Percentiles rank a stretch among this genome's conserved stretches.
phyloP scores from a whole-genome alignment of 2,329 filamentous ascomycete genomes.

The Scortechinia acanthostroma region DNA sequence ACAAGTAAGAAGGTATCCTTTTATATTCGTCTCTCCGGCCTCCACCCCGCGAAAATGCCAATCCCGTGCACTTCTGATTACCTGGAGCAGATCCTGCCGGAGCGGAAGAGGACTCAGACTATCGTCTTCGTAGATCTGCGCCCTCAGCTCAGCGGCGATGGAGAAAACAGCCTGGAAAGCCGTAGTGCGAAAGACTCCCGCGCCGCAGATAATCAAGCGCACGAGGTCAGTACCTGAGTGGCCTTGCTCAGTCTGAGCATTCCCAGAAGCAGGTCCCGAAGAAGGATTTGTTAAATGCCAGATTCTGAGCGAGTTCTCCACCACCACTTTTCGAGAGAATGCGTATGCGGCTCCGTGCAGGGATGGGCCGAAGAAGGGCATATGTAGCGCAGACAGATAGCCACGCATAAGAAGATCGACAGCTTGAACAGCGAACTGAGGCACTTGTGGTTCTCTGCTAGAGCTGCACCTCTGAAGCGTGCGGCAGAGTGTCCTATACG shows the following conservation, averaged over 20 bases:
- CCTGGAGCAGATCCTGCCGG: constrained; percentile 29
- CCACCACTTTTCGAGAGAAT: constrained; percentile 36
- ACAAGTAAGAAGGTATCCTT: constrained; percentile 30
- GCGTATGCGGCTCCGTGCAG: constrained; percentile 34
- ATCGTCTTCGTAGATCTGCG: constrained; percentile 29
- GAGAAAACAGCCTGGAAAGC: constrained; percentile 17
- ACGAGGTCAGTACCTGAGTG: constrained; percentile 21
- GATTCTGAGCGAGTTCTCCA: constrained; percentile 30
- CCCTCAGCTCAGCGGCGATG: constrained; percentile 28
- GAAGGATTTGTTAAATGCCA: background rate
- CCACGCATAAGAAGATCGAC: constrained; percentile 43
- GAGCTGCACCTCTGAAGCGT: constrained; percentile 14
- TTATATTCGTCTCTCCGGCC: constrained; percentile 44
- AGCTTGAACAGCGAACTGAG: constrained; percentile 30
- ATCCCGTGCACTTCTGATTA: constrained; percentile 27
- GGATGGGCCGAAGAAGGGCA: constrained; percentile 35
- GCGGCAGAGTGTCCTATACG: constrained; percentile 30
- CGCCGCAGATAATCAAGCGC: constrained; percentile 12
- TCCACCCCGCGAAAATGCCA: constrained; percentile 31
- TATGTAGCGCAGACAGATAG: constrained; percentile 46
- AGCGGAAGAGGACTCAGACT: constrained; percentile 20
- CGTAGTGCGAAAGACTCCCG: constrained; percentile 25
- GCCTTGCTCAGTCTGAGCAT: constrained; percentile 27
- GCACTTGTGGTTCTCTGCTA: constrained; percentile 9
- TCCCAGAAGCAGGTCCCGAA: background rate